Percentiles rank a stretch among this genome's conserved stretches.
These are phyloP conservation scores for Abrus pulchellus DNA, from an alignment of 306 rosid species.

Conservation along the genomic window DNA sequence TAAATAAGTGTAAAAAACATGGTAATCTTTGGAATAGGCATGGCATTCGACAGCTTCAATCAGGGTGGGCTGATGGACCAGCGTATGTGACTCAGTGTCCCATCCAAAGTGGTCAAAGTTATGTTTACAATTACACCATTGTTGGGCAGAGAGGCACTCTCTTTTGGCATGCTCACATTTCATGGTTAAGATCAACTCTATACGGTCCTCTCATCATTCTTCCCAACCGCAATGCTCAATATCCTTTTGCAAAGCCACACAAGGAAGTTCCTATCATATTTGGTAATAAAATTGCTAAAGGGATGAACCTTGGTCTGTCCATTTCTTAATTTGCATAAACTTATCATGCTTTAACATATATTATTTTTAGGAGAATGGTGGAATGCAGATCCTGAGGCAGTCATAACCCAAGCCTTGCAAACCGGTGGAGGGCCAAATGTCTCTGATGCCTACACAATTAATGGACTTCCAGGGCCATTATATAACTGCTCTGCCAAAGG, in stretches of 20 bases:
- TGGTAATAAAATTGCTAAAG: conserved; percentile 38
- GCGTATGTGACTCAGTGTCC: conserved; percentile 80
- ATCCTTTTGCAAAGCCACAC: conserved; percentile 57
- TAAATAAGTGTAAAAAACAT: background rate
- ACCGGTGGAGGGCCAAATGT: conserved; percentile 86
- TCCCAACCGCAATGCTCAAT: conserved; percentile 62
- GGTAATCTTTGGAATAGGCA: conserved; percentile 59
- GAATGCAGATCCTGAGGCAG: conserved; percentile 75
- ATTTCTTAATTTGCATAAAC: background rate
- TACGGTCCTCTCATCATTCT: conserved; percentile 74
- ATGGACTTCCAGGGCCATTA: conserved; percentile 80
- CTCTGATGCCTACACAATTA: conserved; percentile 81
- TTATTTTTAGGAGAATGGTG: conserved; percentile 79
- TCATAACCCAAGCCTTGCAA: conserved; percentile 67
- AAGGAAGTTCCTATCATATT: conserved; percentile 64
- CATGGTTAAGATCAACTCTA: conserved; percentile 75
- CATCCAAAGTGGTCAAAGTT: conserved; percentile 70
- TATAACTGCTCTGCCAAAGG: conserved; percentile 81
- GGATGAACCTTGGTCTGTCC: background rate
- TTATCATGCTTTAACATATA: conserved; percentile 5
- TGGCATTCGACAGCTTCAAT: conserved; percentile 64
- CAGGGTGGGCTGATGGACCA: conserved; percentile 64
- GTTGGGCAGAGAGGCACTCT: conserved; percentile 84
- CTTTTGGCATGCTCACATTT: conserved; percentile 74
- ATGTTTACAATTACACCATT: conserved; percentile 78